A percentile compares a stretch with the other conserved stretches of the same genome.
phyloP scores from a whole-genome alignment of 495 filamentous ascomycete genomes.

The Aspergillus nanangensis region DNA sequence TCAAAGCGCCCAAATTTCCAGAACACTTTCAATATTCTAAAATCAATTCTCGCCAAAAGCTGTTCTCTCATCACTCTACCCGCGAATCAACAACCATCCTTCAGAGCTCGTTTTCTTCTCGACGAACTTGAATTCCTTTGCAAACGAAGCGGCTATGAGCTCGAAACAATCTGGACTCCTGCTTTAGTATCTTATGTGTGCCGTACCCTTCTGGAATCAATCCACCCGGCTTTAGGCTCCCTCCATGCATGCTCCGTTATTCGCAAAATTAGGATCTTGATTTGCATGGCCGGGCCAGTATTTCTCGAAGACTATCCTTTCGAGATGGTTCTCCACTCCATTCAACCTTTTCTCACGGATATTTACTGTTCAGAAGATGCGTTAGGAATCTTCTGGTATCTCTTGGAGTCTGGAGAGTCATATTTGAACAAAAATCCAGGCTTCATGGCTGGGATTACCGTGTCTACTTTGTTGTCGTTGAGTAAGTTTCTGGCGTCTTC shows the following conservation, averaged over 20 bases:
- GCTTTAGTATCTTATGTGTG: slow-evolving; percentile 69
- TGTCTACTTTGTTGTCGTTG: slow-evolving; percentile 71
- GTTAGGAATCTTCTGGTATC: slow-evolving; percentile 80
- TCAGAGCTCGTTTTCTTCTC: slow-evolving; percentile 69
- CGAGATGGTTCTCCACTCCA: slow-evolving; percentile 84
- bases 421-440: slow-evolving; percentile 62
- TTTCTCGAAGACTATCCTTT: slow-evolving; percentile 75
- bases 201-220: slow-evolving; percentile 70
- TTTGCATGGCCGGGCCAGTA: slow-evolving; percentile 68
- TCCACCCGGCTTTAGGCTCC: slow-evolving; percentile 84
- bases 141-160: slow-evolving; percentile 59
- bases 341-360: slow-evolving; percentile 75
- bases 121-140: slow-evolving; percentile 74
- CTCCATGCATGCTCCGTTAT: slow-evolving; percentile 82
- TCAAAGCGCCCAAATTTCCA: slow-evolving; percentile 55
- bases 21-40: slow-evolving; percentile 58
- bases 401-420: slow-evolving; percentile 62
- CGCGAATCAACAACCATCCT: slow-evolving; percentile 78
- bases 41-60: slow-evolving; percentile 60
- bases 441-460: slow-evolving; percentile 72
- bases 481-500: slow-evolving; percentile 64
- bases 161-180: slow-evolving; percentile 69
- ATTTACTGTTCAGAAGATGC: slow-evolving; percentile 88
- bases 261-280: slow-evolving; percentile 75
- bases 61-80: slow-evolving; percentile 57